These are phyloP conservation scores for Candida golubevii DNA, from an alignment of 805 yeast genomes.

Conservation along the genomic window DNA sequence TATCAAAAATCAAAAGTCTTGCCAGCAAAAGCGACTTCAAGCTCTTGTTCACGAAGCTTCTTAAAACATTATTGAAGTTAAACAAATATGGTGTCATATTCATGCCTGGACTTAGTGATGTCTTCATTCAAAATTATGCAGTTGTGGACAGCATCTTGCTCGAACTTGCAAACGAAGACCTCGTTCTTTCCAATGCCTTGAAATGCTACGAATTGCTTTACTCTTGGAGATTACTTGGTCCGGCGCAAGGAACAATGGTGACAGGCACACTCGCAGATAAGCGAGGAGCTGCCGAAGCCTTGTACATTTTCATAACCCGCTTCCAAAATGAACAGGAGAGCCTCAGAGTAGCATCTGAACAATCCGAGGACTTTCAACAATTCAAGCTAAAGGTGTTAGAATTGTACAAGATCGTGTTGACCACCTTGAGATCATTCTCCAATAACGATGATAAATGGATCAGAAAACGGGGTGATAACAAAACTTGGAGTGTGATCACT, in stretches of 20 bases:
- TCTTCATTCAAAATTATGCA: slow-evolving; percentile 24
- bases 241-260: neutral
- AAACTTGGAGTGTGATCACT: slow-evolving; percentile 20
- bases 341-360: slow-evolving; percentile 13
- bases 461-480: slow-evolving; percentile 17
- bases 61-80: slow-evolving; percentile 23
- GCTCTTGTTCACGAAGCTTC: slow-evolving; percentile 22
- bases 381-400: slow-evolving; percentile 38
- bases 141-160: slow-evolving; percentile 32
- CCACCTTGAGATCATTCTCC: slow-evolving; percentile 32
- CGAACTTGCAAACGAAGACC: slow-evolving; percentile 30
- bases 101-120: slow-evolving; percentile 13
- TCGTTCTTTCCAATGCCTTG: slow-evolving; percentile 26
- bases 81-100: slow-evolving; percentile 24
- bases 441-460: slow-evolving; percentile 37
- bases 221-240: slow-evolving; percentile 35
- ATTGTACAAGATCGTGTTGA: slow-evolving; percentile 38
- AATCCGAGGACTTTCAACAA: slow-evolving; percentile 25
- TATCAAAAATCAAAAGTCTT: slow-evolving; percentile 4
- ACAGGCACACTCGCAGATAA: slow-evolving; percentile 20
- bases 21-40: slow-evolving; percentile 11
- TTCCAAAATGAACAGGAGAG: slow-evolving; percentile 26
- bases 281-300: slow-evolving; percentile 43
- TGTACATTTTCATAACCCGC: slow-evolving; percentile 34
- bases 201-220: slow-evolving; percentile 35